Evolutionary conservation across 2,329 filamentous ascomycete species (phyloP).

Genomic region (Colletotrichum phormii): DNA sequence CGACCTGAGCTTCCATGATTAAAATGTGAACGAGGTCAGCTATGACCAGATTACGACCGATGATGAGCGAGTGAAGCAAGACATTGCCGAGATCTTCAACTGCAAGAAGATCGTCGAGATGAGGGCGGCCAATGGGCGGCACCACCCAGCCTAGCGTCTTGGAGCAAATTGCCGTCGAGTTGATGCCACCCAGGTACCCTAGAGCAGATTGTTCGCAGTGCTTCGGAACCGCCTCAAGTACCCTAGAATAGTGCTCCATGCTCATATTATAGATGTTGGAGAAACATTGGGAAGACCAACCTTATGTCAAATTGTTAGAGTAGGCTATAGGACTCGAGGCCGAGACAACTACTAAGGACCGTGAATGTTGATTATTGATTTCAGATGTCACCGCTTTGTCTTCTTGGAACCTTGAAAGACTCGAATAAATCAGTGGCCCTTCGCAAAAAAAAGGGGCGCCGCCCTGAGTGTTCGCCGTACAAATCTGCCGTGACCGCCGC

Average conservation of each 20-base stretch:
- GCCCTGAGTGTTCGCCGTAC: too few species aligned
- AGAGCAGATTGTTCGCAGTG: too few species aligned
- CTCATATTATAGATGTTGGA: neutral
- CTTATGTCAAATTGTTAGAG: neutral
- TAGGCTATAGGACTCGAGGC: neutral
- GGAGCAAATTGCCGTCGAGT: constrained; percentile 59
- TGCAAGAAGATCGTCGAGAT: constrained; percentile 88
- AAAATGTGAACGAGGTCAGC: constrained; percentile 73
- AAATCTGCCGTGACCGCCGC: neutral
- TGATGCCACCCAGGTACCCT: too few species aligned
- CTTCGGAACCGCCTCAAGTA: too few species aligned
- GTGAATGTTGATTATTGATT: neutral
- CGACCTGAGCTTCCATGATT: neutral
- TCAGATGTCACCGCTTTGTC: neutral
- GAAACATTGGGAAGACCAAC: neutral
- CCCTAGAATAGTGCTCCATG: too few species aligned
- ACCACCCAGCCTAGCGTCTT: constrained; percentile 77
- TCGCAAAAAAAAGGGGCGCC: neutral
- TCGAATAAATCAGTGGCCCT: neutral
- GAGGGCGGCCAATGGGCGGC: constrained; percentile 78
- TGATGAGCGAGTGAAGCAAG: constrained; percentile 76
- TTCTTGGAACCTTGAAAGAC: neutral
- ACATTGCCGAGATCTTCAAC: constrained; percentile 78
- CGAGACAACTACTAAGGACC: too few species aligned
- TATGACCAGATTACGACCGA: constrained; percentile 75